phyloP scores from a whole-genome alignment of 495 filamentous ascomycete genomes.

The Neurospora discreta region DNA sequence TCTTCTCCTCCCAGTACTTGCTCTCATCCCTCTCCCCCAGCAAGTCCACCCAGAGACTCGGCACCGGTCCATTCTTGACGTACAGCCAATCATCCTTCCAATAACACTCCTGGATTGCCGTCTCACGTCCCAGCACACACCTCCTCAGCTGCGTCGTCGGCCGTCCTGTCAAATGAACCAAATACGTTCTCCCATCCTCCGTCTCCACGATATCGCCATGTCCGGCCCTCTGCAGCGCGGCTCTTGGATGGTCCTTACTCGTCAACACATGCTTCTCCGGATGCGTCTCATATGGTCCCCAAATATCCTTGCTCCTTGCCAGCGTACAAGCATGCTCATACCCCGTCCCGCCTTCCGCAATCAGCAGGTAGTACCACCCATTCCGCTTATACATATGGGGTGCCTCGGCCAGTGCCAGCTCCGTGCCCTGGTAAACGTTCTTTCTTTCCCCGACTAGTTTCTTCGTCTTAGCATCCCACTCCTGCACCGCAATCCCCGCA shows the following conservation, averaged over 20 bases:
- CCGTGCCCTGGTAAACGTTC: conserved; percentile 46
- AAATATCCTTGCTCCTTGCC: conserved; percentile 41
- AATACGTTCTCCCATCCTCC: conserved; percentile 42
- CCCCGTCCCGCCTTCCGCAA: conserved; percentile 54
- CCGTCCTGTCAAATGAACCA: conserved; percentile 43
- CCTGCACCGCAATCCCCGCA: conserved; percentile 38
- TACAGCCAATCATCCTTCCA: conserved; percentile 48
- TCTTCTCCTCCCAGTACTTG: conserved; percentile 40
- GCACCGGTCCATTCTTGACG: conserved; percentile 44
- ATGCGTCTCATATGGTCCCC: conserved; percentile 48
- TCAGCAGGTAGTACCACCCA: conserved; percentile 57
- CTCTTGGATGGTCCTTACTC: conserved; percentile 32
- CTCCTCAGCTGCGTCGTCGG: conserved; percentile 41
- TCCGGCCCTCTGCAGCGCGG: conserved; percentile 41
- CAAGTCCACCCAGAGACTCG: conserved; percentile 40
- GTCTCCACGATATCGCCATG: conserved; percentile 52
- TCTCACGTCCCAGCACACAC: conserved; percentile 45
- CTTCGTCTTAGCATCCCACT: conserved; percentile 32
- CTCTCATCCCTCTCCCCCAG: conserved; percentile 35
- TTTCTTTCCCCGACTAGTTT: conserved; percentile 36
- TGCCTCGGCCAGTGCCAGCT: conserved; percentile 45
- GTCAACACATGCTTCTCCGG: conserved; percentile 36
- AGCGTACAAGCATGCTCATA: conserved; percentile 44
- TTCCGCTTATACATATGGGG: conserved; percentile 55
- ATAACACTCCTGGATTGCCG: conserved; percentile 41